Conservation (phyloP, 2,329 filamentous ascomycete genomes). For the Elsinoe fawcettii region DNA sequence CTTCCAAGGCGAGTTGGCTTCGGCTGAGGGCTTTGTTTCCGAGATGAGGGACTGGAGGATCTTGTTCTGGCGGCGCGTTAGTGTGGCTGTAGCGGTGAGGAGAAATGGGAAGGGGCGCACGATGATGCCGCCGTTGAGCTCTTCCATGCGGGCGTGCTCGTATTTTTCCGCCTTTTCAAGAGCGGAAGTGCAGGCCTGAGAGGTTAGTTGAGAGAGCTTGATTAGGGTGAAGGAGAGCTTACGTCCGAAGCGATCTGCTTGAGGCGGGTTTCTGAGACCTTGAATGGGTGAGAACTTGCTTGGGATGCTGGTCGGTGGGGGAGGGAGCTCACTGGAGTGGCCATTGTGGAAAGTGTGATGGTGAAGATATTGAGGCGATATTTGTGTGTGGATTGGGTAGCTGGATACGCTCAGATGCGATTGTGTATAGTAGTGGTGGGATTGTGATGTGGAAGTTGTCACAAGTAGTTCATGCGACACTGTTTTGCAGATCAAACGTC, state of each 20-base stretch:
- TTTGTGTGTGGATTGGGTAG: background rate
- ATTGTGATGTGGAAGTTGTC: background rate
- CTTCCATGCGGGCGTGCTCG: slow-evolving; percentile 73
- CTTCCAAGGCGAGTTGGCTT: slow-evolving; percentile 64
- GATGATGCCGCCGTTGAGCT: slow-evolving; percentile 91
- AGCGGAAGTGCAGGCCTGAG: slow-evolving; percentile 72
- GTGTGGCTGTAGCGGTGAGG: slow-evolving; percentile 21
- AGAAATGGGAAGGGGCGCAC: slow-evolving; percentile 47
- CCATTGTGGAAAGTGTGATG: background rate
- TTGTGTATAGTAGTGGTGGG: background rate
- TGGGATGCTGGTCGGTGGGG: background rate
- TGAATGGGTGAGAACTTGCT: slow-evolving; percentile 28
- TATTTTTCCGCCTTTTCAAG: slow-evolving; percentile 70
- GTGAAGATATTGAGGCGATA: background rate
- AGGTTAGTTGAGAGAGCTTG: slow-evolving; percentile 2
- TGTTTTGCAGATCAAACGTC: slow-evolving; percentile 11
- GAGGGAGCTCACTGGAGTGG: background rate
- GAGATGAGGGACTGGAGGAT: slow-evolving; percentile 72
- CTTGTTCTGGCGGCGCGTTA: slow-evolving; percentile 48
- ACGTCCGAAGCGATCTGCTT: slow-evolving; percentile 82
- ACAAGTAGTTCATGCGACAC: background rate
- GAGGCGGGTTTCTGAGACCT: slow-evolving; percentile 66
- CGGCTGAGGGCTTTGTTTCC: slow-evolving; percentile 54
- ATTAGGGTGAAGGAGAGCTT: slow-evolving; percentile 9
- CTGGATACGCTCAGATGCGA: background rate